Conservation (phyloP, 257 asterid genomes). For the Scutellaria barbata region DNA sequence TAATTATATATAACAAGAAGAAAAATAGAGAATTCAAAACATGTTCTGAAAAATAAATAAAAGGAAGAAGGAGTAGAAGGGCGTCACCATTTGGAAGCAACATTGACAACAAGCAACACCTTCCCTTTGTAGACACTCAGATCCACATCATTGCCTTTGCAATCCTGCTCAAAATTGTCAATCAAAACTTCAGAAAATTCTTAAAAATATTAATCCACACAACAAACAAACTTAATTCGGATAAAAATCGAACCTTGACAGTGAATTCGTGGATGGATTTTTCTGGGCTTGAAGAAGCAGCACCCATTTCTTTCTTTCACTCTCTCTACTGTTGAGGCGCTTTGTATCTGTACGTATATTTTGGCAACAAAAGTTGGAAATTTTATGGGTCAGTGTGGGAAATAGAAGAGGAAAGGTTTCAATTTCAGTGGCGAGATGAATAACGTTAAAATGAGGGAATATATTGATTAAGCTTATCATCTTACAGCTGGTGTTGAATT, state of each 20-base stretch:
- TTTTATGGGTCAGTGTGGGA: slow-evolving; percentile 15
- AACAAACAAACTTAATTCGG: neutral
- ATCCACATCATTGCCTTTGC: slow-evolving; percentile 69
- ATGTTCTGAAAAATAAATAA: too few relatives aligned
- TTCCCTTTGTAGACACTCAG: slow-evolving; percentile 71
- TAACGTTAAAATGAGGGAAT: neutral
- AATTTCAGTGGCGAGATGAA: neutral
- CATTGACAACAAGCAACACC: slow-evolving; percentile 89
- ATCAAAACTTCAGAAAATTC: neutral
- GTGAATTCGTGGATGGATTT: slow-evolving; percentile 79
- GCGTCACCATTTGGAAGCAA: slow-evolving; percentile 90
- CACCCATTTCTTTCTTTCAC: slow-evolving; percentile 54
- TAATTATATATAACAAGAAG: neutral
- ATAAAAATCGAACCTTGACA: slow-evolving; percentile 64
- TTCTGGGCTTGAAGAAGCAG: slow-evolving; percentile 58
- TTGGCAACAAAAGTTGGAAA: neutral
- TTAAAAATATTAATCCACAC: slow-evolving; percentile 13
- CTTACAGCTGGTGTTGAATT: slow-evolving; percentile 26
- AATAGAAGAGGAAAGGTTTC: slow-evolving; percentile 1
- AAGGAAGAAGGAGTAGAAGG: neutral
- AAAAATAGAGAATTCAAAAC: too few relatives aligned
- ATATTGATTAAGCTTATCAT: neutral
- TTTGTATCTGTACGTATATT: neutral
- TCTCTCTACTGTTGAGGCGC: neutral
- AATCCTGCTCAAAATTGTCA: slow-evolving; percentile 52